Base-by-base conservation (phyloP, 2,329 filamentous ascomycete species). In the Epichloe sylvatica region DNA sequence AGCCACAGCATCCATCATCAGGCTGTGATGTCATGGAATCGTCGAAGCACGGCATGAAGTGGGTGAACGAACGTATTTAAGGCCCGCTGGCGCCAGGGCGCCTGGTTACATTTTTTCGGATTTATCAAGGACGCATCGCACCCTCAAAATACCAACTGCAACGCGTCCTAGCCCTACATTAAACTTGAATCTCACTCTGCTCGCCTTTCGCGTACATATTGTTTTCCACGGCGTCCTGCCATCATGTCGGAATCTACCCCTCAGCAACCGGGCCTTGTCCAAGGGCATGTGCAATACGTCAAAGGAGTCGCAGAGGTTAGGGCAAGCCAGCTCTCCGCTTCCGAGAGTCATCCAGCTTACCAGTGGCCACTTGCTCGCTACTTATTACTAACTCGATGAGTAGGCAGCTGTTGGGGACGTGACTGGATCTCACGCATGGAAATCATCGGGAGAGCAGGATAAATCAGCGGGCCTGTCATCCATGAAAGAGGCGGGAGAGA, bases 231-330 rank as follows among this genome's bases (percentile, higher is more conserved):
- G 30, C 30, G 30, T 11, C 7, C 30, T 30, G 9, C 19, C 39
- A 37, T 34, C 21, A 50, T 52, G 50, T 41, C 50, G 37, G 47
- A 40, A 21, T 38, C 42, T 7, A 49, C 15, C 7, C 7, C 50
- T 7, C 47, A 71, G 52, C 68, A 78, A 52, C 76, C 81, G 19
- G 74, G 80, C 42, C 78, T 86, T 54, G 60, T 85, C 41, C 70
- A 73, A 51, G 73, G 76, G 40, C 83, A 86, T 61, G 80, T 73
- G 34, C 77, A 84, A 59, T 86, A 84, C 59, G 73, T 78, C 59
- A 86, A 85, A 59, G 83, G 82, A 47, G 78, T 78, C 6, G 75
- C 78, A 49, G 79, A 83, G 68, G 83, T 81, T 64, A 50, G 65
- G 59, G n/a, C 5, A 2, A 21, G 5, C 23, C 11, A 9, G 23